Base-by-base conservation (phyloP, 345 rosid species). In the Eucalyptus coolabah region DNA sequence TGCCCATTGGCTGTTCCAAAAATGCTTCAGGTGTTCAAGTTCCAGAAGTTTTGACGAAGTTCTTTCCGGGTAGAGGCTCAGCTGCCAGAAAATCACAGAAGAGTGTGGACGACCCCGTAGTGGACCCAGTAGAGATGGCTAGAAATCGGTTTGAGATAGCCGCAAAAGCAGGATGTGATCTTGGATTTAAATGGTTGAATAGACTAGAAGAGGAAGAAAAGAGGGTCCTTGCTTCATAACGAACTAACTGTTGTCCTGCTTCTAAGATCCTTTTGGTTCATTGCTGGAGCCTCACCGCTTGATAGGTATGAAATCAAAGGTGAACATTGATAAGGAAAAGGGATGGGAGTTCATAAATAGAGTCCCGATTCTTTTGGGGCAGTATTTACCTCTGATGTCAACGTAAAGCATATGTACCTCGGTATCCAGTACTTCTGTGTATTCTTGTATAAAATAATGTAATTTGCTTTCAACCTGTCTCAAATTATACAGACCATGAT, bases 121-220 rank as follows among this genome's bases (percentile, higher is more conserved):
- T 63, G 89, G 88, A 96, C 91, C 93, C 93, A 21, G 89, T 95
- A 63, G 95, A 95, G 90, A 91, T 91, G 94, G 99, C 98, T n/a
- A 97, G 94, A 90, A 95, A 93, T 69, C 97, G 95, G 90, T 98
- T 98, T 87, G 94, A 93, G 92, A 77, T 95, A 45, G 99, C 99
- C 9, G 97, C 97, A 87, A 92, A 93, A 92, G 94, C 96, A 69
- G 97, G 97, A 67, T 95, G 94, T 87, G 94, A 95, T 91, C 95
- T 97, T 9, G 98, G 99, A 72, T 90, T 96, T 12, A 95, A 93
- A 91, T 98, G 99, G 99, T 90, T 97, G 88, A 93, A 91, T 89
- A 92, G 98, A 91, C 40, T 97, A 12, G 98, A 97, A 91, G 97
- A 98, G 92, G 99, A 95, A 92, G 98, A 96, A 93, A 93, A 93